Conservation (phyloP, 2,329 filamentous ascomycete genomes). For the Exophiala phaeomuriformis region DNA sequence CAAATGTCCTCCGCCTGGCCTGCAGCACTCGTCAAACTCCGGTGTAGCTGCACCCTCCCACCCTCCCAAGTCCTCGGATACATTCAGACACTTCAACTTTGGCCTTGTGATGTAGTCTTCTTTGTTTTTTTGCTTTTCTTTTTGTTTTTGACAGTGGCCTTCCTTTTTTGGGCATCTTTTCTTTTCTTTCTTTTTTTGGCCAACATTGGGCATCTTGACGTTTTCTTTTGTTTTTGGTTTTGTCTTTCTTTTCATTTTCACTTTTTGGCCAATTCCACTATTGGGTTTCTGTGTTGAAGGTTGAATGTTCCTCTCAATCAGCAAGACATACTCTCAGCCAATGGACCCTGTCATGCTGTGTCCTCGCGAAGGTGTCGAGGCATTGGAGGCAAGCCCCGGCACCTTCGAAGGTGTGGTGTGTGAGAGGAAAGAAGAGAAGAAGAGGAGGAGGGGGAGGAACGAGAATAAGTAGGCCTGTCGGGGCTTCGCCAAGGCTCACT, state of each 20-base stretch:
- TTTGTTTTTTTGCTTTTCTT: neutral
- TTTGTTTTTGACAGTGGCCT: conserved; percentile 4
- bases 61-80: neutral
- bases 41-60: neutral
- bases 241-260: neutral
- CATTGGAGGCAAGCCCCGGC: neutral
- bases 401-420: neutral
- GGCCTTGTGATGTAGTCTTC: neutral
- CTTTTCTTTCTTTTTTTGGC: conserved; percentile 2
- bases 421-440: neutral
- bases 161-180: conserved; percentile 7
- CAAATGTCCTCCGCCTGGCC: neutral
- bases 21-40: too few species aligned
- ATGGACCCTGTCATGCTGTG: neutral
- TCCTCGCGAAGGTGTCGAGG: neutral
- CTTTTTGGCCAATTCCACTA: too few species aligned
- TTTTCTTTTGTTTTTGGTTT: neutral
- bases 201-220: neutral
- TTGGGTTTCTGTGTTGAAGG: neutral
- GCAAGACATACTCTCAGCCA: neutral
- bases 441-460: neutral
- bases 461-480: neutral
- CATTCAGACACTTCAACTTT: neutral
- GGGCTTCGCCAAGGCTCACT: neutral
- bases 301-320: neutral